Evolutionary conservation across 441 rosid genomes (phyloP).

Genomic region (Syzygium malaccense): DNA sequence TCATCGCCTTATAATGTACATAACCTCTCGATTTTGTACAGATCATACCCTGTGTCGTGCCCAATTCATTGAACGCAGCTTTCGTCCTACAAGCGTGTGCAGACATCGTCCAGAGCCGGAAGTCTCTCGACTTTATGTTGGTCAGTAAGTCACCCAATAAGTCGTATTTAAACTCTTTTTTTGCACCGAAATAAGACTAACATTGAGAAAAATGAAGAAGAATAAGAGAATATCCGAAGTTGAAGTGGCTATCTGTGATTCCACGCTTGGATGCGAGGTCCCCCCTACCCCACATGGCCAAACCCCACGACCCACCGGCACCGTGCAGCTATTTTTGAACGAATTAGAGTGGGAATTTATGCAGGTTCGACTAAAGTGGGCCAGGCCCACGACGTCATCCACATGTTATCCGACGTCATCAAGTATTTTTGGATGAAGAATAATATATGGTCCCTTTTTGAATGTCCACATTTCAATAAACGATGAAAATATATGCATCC

Average conservation of each 20-base stretch:
- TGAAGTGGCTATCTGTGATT: neutral
- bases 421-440: neutral
- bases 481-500: neutral
- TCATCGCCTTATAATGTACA: neutral
- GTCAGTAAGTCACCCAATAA: neutral
- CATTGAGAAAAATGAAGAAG: neutral
- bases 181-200: neutral
- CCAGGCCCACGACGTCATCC: neutral
- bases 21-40: neutral
- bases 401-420: neutral
- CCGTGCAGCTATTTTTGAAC: neutral
- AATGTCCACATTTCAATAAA: neutral
- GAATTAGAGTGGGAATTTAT: neutral
- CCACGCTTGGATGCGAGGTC: neutral
- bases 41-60: neutral
- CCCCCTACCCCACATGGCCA: neutral
- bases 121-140: neutral
- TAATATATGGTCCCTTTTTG: neutral
- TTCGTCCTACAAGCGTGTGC: neutral
- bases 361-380: neutral
- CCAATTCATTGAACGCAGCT: neutral
- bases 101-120: neutral
- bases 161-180: neutral
- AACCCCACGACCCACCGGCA: neutral
- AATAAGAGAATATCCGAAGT: neutral